phyloP scores from a whole-genome alignment of 1,284 basidiomycete genomes.

The Volvariella surrecta region DNA sequence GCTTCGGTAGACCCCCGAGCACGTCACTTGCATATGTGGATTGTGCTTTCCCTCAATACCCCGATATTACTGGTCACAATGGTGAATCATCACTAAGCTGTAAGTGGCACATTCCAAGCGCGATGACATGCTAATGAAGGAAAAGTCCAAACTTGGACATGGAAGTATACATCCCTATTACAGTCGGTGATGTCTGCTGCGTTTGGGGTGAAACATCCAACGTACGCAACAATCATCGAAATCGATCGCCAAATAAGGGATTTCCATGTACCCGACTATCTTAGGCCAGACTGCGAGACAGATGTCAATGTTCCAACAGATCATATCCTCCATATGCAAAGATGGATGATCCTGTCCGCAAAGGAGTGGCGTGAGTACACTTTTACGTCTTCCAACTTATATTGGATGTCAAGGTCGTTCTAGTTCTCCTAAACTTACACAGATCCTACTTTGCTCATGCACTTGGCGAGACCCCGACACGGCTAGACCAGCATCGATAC shows the following conservation, averaged over 20 bases:
- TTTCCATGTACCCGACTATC: constrained; percentile 40
- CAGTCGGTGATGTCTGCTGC: constrained; percentile 42
- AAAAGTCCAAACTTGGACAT: constrained; percentile 48
- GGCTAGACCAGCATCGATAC: constrained; percentile 52
- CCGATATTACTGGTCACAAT: constrained; percentile 26
- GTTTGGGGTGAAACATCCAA: constrained; percentile 44
- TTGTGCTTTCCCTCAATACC: constrained; percentile 41
- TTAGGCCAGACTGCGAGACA: constrained; percentile 24
- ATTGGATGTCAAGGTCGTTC: background rate
- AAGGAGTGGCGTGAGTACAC: constrained; percentile 50
- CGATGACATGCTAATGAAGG: background rate
- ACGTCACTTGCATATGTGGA: constrained; percentile 47
- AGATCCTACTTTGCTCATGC: constrained; percentile 61
- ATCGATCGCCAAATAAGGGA: constrained; percentile 44
- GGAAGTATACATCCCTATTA: constrained; percentile 43
- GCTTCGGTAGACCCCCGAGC: constrained; percentile 51
- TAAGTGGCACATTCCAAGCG: constrained; percentile 23
- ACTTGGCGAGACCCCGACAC: constrained; percentile 45
- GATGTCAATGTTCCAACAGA: constrained; percentile 12
- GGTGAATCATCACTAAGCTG: constrained; percentile 38
- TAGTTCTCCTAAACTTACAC: constrained; percentile 61
- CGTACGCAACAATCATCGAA: constrained; percentile 37
- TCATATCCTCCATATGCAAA: constrained; percentile 28
- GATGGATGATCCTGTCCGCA: constrained; percentile 36
- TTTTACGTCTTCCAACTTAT: background rate